Evolutionary conservation across 129 eudicot species (phyloP).

Genomic region (Heracleum sosnowskyi): DNA sequence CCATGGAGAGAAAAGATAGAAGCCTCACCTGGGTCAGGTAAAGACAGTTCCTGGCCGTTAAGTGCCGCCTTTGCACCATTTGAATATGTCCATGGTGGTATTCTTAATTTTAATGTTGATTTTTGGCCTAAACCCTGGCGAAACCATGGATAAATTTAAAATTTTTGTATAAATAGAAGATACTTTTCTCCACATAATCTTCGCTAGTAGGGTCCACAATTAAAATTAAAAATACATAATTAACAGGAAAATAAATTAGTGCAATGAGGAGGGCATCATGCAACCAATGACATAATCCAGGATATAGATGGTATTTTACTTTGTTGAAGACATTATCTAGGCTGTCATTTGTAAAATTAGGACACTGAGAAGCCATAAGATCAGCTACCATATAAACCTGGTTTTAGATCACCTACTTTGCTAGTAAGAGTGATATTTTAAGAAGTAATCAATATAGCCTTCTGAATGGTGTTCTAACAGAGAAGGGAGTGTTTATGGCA

Average conservation of each 20-base stretch:
- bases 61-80: conserved; percentile 43
- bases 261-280: background rate
- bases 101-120: conserved; percentile 64
- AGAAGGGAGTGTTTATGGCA: background rate
- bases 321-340: background rate
- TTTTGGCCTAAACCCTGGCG: conserved; percentile 29
- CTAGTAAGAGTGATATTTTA: background rate
- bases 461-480: background rate
- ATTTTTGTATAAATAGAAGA: background rate
- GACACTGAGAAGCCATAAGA: background rate
- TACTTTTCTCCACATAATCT: background rate
- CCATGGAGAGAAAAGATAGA: background rate
- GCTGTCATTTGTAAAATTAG: background rate
- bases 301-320: background rate
- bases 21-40: conserved; percentile 55
- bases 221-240: background rate
- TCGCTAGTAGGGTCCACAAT: background rate
- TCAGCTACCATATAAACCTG: background rate
- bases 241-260: background rate
- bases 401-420: background rate
- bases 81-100: conserved; percentile 65
- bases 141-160: background rate
- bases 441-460: background rate
- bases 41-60: conserved; percentile 36
- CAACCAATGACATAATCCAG: background rate